Evolutionary conservation across 176 grass and related monocot species (phyloP).

Genomic region (Leersia perrieri): DNA sequence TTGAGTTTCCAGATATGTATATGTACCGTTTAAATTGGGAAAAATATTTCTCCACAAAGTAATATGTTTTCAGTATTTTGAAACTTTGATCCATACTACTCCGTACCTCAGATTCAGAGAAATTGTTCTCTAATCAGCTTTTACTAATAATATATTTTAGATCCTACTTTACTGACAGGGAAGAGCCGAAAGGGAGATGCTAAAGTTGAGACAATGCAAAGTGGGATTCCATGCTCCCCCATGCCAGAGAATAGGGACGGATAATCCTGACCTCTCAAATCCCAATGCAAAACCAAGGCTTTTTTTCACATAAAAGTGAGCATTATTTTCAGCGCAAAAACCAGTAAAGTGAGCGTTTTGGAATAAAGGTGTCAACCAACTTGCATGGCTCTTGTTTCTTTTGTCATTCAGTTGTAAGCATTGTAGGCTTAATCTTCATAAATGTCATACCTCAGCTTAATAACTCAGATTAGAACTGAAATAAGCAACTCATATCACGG

Average conservation of each 20-base stretch:
- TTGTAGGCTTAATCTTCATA: not conserved
- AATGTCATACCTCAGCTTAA: too few relatives aligned
- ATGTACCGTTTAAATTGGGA: not conserved
- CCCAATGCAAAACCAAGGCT: not conserved
- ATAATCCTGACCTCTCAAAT: not conserved
- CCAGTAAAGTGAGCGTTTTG: not conserved
- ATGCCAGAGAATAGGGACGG: not conserved
- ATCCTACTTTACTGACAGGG: not conserved
- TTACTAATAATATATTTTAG: not conserved
- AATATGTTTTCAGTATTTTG: not conserved
- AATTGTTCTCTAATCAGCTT: not conserved
- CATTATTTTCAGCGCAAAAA: not conserved
- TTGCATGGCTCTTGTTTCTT: not conserved
- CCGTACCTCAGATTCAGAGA: not conserved
- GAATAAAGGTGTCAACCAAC: not conserved
- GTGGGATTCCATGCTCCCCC: not conserved
- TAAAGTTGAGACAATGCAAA: not conserved
- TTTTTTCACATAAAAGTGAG: not conserved
- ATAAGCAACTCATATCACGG: not conserved
- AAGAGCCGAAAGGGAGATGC: constrained; percentile 6
- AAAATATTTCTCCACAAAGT: not conserved
- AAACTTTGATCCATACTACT: not conserved
- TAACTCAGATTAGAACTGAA: not conserved
- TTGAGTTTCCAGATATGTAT: not conserved
- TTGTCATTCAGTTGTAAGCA: not conserved